Percentiles rank a stretch among this genome's conserved stretches.
Evolutionary conservation across 2,329 filamentous ascomycete genomes (phyloP).

Genomic region (Talaromyces sp.): DNA sequence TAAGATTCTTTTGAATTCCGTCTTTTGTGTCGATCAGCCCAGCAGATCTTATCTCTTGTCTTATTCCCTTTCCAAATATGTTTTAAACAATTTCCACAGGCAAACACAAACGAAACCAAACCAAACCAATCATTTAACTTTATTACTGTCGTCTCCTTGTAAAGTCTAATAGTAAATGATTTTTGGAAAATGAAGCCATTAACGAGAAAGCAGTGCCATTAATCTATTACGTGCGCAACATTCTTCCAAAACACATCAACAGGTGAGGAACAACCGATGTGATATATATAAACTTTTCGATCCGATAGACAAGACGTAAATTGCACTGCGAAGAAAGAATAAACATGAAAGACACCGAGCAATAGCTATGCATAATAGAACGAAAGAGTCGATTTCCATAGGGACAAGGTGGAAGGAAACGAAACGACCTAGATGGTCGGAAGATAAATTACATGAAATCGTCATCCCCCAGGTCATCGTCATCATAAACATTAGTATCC

Average conservation of each 20-base stretch:
- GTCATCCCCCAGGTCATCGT: constrained; percentile 72
- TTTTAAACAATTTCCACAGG: constrained; percentile 4
- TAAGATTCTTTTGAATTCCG: background rate
- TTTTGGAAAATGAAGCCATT: too few species aligned
- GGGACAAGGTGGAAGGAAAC: background rate
- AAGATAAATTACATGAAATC: constrained; percentile 47
- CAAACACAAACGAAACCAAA: constrained; percentile 6
- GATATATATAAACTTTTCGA: background rate
- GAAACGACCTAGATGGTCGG: background rate
- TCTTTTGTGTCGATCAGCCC: background rate
- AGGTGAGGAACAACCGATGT: background rate
- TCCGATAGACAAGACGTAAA: background rate
- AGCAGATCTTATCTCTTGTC: constrained; percentile 24
- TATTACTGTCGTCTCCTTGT: background rate
- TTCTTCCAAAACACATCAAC: background rate
- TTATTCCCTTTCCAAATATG: constrained; percentile 17
- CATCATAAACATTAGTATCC: constrained; percentile 77
- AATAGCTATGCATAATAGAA: constrained; percentile 15
- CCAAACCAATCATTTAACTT: constrained; percentile 9
- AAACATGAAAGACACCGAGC: constrained; percentile 11
- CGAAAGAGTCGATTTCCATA: background rate
- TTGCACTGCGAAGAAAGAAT: constrained; percentile 6
- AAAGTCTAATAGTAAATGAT: too few species aligned
- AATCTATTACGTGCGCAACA: background rate
- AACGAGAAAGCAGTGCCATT: background rate